A percentile compares a stretch with the other conserved stretches of the same genome.
Evolutionary conservation across 345 rosid genomes (phyloP).

Genomic region (Eucalyptus cloeziana): DNA sequence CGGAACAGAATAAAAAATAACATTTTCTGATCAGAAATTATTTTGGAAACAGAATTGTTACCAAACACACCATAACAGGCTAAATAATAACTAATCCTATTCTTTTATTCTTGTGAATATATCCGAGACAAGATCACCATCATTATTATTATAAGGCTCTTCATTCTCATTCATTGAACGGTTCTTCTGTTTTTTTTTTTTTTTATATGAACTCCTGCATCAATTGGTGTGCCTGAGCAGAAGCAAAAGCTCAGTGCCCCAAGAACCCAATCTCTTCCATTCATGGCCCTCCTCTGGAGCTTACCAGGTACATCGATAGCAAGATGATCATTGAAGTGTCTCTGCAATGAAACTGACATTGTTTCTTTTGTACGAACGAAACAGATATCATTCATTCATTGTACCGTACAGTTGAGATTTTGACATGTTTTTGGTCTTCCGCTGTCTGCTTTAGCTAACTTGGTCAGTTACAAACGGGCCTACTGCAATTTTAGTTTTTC

Average conservation of each 20-base stretch:
- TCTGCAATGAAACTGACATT: background rate
- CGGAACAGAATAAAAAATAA: fast-evolving
- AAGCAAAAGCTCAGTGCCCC: background rate
- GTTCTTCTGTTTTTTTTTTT: background rate
- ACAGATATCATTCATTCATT: background rate
- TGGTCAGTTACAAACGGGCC: background rate
- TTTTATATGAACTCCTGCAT: background rate
- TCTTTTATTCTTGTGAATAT: too few species aligned
- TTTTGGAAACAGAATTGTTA: fast-evolving
- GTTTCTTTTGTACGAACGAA: background rate
- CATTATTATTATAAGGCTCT: background rate
- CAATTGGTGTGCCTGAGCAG: background rate
- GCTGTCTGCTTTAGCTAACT: background rate
- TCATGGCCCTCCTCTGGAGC: background rate
- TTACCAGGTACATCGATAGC: background rate
- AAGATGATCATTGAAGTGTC: background rate
- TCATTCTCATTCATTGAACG: background rate
- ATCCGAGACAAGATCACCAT: background rate
- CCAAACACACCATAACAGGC: fast-evolving
- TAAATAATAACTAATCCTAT: too few species aligned
- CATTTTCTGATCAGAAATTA: fast-evolving
- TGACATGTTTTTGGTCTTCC: background rate
- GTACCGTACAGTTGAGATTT: background rate
- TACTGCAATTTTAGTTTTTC: slow-evolving; percentile 21
- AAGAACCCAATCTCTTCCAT: background rate